Evolutionary conservation across 495 filamentous ascomycete genomes (phyloP).

Genomic region (Parmelia sp.): DNA sequence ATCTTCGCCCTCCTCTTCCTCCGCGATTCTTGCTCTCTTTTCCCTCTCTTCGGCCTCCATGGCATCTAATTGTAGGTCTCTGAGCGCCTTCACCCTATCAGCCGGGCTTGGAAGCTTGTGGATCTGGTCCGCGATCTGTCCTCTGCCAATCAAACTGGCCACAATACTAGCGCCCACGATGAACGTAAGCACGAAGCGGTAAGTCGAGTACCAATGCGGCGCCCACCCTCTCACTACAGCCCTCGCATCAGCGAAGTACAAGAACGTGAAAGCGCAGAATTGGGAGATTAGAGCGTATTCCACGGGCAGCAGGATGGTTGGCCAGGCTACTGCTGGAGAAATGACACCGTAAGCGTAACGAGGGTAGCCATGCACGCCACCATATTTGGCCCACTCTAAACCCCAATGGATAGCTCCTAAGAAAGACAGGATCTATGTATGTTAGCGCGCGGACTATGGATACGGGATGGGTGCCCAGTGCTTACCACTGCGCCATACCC

Average conservation of each 20-base stretch:
- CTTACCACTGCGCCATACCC: constrained; percentile 88
- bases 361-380: constrained; percentile 63
- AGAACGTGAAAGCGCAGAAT: constrained; percentile 78
- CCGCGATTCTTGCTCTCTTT: constrained; percentile 38
- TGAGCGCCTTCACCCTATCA: constrained; percentile 59
- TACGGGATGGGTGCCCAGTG: constrained; percentile 18
- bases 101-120: constrained; percentile 40
- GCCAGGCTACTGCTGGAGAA: constrained; percentile 85
- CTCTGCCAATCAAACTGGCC: constrained; percentile 77
- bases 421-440: constrained; percentile 77
- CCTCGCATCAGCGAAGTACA: constrained; percentile 83
- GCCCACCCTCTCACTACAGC: constrained; percentile 72
- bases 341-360: constrained; percentile 80
- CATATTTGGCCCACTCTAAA: constrained; percentile 68
- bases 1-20: constrained; percentile 38
- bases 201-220: constrained; percentile 87
- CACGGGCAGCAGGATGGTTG: constrained; percentile 77
- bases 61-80: constrained; percentile 50
- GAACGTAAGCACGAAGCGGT: constrained; percentile 94
- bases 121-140: constrained; percentile 65
- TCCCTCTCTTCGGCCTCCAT: constrained; percentile 56
- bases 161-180: constrained; percentile 83
- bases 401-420: constrained; percentile 96
- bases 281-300: constrained; percentile 87
- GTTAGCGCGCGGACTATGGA: neutral